These are phyloP conservation scores for Phytophthora pistaciae DNA, from an alignment of 352 stramenopile genomes.

Conservation along the genomic window DNA sequence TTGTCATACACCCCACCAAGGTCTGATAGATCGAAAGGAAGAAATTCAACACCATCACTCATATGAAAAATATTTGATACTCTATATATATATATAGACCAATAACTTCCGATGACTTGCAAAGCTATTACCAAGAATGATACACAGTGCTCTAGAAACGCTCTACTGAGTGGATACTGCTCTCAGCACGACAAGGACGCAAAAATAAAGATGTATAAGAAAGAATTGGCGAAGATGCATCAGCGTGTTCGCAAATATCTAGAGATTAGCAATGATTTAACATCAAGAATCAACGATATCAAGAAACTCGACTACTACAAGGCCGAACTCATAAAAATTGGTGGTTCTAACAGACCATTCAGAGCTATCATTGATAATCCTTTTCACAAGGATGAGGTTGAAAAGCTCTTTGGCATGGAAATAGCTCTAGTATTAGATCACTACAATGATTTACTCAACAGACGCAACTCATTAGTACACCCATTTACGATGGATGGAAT, in stretches of 20 bases:
- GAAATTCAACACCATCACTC: not conserved
- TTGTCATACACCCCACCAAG: not conserved
- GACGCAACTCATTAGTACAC: not conserved
- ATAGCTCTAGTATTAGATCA: not conserved
- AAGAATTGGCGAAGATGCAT: not conserved
- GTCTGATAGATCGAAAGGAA: not conserved
- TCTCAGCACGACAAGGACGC: not conserved
- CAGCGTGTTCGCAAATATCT: not conserved
- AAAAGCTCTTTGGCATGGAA: not conserved
- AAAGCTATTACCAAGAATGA: not conserved
- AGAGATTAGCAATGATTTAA: too few relatives aligned
- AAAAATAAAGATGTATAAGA: not conserved
- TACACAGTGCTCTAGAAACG: not conserved
- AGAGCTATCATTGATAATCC: not conserved
- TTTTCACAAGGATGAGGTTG: not conserved
- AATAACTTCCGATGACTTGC: not conserved
- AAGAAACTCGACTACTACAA: not conserved
- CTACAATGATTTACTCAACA: not conserved
- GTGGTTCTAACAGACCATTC: not conserved
- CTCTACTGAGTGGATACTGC: not conserved
- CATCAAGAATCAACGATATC: not conserved
- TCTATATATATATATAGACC: not conserved
- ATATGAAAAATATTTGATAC: not conserved
- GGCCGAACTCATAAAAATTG: not conserved
- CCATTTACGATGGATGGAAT: not conserved